Evolutionary conservation across 2,329 filamentous ascomycete species (phyloP), one percentile per base, ranked within the genome.

Genomic region (Colletotrichum abscissum): DNA sequence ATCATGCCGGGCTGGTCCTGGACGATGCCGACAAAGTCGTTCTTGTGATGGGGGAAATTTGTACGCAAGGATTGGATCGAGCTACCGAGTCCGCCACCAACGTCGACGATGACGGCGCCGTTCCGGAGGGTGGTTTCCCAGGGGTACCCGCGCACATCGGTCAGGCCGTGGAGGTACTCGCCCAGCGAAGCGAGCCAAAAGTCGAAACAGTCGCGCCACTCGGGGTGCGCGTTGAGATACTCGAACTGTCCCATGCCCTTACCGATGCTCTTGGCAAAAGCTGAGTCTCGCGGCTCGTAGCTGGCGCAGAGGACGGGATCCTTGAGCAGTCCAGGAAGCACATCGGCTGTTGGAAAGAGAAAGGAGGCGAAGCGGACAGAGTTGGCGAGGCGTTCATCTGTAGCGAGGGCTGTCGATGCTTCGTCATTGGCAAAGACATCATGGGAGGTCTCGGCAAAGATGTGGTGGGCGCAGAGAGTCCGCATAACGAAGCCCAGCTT

Each of bases 1-100:
- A 70, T 73, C 67, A 73, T 73, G 59, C 67, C 67, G 12, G 67
- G 70, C 42, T 70, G 60, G 56, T 73, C 70, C 46, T 73, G 70
- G 2, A 73, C 67, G 33, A 73, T 52, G 16, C 67, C 54, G 67
- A 73, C 60, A 11, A 70, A 73, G 8, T 60, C 60, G 8, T 60
- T n/a, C 42, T 5, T 30, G 33, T 46, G 60, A 26, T 49, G 42
- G 4, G 70, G 42, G 19, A 73, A 62, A 33, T 65, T 65, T n/a
- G 54, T 22, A 26, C 70, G 60, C 35, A 70, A 22, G n/a, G 54
- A 67, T 19, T 73, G 42, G 4, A 70, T 70, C 19, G 67, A 73
- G 67, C 70, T 70, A 8, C 67, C 70, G 46, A 70, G 9, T n/a
- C 70, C 67, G 16, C 70, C 70, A 7, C 70, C 67, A n/a, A 73